Evolutionary conservation across 164 flowering plant species (phyloP).

Genomic region (Amborella trichopoda): DNA sequence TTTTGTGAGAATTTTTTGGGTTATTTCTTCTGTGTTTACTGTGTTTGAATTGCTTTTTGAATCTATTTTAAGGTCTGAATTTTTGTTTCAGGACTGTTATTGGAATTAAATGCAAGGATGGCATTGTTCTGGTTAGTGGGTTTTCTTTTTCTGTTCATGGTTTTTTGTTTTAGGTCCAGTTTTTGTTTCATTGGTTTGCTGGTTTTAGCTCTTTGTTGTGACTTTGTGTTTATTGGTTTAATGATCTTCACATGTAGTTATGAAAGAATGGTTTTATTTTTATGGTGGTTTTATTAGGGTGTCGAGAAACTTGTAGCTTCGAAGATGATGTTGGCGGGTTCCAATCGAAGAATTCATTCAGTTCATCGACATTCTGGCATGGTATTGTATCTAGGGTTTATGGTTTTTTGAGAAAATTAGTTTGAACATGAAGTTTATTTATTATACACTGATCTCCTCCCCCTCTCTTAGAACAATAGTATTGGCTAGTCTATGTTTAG

Average conservation of each 20-base stretch:
- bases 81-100: conserved; percentile 55
- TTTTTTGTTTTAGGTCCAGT: not conserved
- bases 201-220: not conserved
- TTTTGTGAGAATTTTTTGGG: not conserved
- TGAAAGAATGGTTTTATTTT: too few relatives aligned
- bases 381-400: too few relatives aligned
- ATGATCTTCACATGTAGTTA: too few relatives aligned
- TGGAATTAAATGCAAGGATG: conserved; percentile 87
- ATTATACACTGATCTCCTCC: too few relatives aligned
- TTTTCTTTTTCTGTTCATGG: not conserved
- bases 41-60: not conserved
- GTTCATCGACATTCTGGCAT: conserved; percentile 97
- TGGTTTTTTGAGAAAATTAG: too few relatives aligned
- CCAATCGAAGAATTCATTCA: conserved; percentile 83
- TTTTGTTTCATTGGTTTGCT: not conserved
- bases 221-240: not conserved
- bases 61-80: not conserved
- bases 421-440: too few relatives aligned
- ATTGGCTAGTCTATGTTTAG: too few relatives aligned
- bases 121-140: conserved; percentile 49
- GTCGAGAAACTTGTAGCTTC: conserved; percentile 92
- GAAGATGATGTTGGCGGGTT: conserved; percentile 97
- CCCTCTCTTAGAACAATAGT: too few relatives aligned
- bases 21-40: not conserved
- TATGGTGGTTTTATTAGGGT: conserved; percentile 50